Evolutionary conservation across 352 stramenopile species (phyloP), one percentile per base, ranked within the genome.

Genomic region (Phytophthora brassicae): DNA sequence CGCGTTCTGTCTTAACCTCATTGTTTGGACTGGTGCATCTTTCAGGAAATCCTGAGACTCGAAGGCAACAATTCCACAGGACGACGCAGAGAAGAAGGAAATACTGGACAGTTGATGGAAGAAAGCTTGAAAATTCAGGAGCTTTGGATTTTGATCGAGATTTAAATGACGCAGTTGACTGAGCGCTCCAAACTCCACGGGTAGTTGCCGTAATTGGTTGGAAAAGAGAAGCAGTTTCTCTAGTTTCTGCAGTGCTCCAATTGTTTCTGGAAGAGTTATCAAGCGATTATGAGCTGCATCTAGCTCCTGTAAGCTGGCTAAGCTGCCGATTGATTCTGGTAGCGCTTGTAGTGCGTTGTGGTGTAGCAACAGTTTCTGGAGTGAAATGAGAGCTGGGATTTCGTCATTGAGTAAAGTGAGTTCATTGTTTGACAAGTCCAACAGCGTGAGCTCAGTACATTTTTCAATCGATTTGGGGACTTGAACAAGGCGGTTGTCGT

Each of bases 401-500:
- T 89, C 70, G 22, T 82, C 56, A 1, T 54, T 66, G n/a, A 92
- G 42, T 1, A 31, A 39, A 0, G 24, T 0, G 22, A 92, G 63
- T 11, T 48, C 33, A 44, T 92, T 92, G 63, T 79, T 56, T 0
- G 74, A 81, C 36, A 92, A 52, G 44, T 90, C 70, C 16, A 90
- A 49, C 6, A 70, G 35, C 8, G 54, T 44, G n/a, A 90, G 67
- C n/a, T 66, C 31, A 0, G 31, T 16, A 35, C 80, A 89, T 20
- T 77, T 76, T 4, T 79, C 74, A 22, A 89, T 77, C 13, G 77
- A 89, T 24, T 68, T 76, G 0, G 80, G 80, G 3, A 73, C 61
- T 38, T 66, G 31, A 0, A 60, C 41, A 8, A 92, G 72, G 6
- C 48, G 49, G 67, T 92, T 92, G 65, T 90, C 68, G 16, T 60